Evolutionary conservation across 257 asterid genomes (phyloP), one percentile per base, ranked within the genome.

Genomic region (Rubia yunnanensis): DNA sequence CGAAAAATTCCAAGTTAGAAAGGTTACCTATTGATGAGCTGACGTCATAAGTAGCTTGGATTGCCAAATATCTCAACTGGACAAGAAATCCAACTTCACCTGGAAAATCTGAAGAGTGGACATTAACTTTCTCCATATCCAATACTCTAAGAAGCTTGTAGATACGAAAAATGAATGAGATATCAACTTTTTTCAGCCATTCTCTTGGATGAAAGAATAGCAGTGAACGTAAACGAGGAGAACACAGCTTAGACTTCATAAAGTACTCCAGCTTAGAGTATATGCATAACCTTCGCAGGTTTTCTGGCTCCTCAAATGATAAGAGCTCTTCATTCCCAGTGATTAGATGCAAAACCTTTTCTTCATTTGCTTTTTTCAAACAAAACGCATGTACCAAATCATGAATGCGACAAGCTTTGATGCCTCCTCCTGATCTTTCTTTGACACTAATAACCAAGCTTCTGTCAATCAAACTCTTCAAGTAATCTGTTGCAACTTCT

Each of bases 401-500:
- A 66, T 66, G 61, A 35, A 52, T 14, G 20, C 60, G 35, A 20
- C 60, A 50, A 17, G 27, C 14, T 66, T 66, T 66, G 14, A 66
- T 23, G n/a, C 70, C 60, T 23, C 59, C 61, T 10, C 22, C 35
- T 60, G 60, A 66, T 22, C 52, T 52, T 66, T 46, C 55, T 7
- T 22, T 28, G 30, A 7, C 50, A 15, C 50, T 44, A 14, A 44
- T 4, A 44, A 44, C 50, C 50, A 44, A 44, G 50, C 50, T 15
- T 44, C 50, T 50, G 61, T 15, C 31, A 50, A 50, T 35, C 35
- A 66, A 24, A 65, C 34, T 34, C 48, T 3, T 50, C 22, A 66
- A 11, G 28, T 50, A 66, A 26, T 53, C 70, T 52, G 57, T 66
- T 24, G 70, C 70, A 59, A 66, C 23, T 27, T 66, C 50, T 44